Conservation (phyloP, 257 asterid species). For the Gardenia jasminoides region DNA sequence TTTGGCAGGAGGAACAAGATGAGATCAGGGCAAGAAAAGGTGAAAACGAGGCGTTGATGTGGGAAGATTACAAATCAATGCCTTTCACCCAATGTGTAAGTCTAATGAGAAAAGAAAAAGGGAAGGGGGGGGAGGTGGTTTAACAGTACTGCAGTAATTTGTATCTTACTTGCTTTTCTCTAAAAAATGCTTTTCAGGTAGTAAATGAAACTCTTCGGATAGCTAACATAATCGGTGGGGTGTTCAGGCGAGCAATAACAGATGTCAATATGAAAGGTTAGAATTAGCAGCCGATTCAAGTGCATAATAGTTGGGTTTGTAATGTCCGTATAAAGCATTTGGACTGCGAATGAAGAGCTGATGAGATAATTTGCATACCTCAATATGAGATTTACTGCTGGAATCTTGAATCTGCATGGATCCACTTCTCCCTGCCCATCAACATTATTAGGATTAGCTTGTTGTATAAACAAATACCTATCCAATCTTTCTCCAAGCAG, state of each 20-base stretch:
- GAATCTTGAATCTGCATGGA: not conserved
- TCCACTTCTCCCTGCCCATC: not conserved
- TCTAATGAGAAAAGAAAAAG: too few relatives aligned
- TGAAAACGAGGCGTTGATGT: slow-evolving; percentile 48
- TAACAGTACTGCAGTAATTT: not conserved
- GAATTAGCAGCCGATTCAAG: not conserved
- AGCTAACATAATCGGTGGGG: slow-evolving; percentile 87
- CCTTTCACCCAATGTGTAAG: slow-evolving; percentile 96
- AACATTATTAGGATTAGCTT: not conserved
- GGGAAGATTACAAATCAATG: slow-evolving; percentile 97
- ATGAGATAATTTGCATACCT: not conserved
- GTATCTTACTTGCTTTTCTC: not conserved
- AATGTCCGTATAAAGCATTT: not conserved
- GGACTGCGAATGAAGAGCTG: not conserved
- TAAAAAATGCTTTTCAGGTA: slow-evolving; percentile 44
- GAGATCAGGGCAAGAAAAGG: slow-evolving; percentile 61
- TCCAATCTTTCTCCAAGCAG: slow-evolving; percentile 23
- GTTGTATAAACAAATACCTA: not conserved
- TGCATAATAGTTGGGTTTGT: not conserved
- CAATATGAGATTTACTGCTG: not conserved
- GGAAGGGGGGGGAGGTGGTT: not conserved
- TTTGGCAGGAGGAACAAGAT: slow-evolving; percentile 82
- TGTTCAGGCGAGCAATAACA: slow-evolving; percentile 77
- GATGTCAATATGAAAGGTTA: slow-evolving; percentile 85
- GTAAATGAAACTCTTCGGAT: slow-evolving; percentile 89